phyloP scores from a whole-genome alignment of 352 stramenopile species.

The Peronosclerospora sorghi region DNA sequence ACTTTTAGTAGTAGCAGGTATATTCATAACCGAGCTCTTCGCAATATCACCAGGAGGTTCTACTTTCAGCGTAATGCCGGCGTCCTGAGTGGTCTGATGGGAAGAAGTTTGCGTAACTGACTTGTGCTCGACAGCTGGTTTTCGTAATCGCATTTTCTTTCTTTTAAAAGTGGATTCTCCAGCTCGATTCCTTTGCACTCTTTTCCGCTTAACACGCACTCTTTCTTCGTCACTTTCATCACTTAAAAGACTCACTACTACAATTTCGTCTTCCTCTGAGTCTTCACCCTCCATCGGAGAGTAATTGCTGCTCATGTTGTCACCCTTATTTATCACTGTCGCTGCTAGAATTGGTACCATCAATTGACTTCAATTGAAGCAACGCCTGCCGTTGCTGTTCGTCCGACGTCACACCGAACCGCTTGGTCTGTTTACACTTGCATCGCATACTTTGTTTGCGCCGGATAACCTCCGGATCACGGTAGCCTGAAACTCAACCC shows the following conservation, averaged over 20 bases:
- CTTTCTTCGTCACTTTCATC: conserved; percentile 29
- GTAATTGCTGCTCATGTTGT: conserved; percentile 32
- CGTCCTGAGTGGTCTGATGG: not conserved
- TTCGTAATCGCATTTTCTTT: conserved; percentile 15
- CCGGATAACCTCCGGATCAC: conserved; percentile 41
- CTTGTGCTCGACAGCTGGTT: conserved; percentile 14
- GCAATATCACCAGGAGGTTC: not conserved
- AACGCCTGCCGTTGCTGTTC: conserved; percentile 31
- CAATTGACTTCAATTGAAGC: conserved; percentile 20
- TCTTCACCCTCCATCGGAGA: not conserved
- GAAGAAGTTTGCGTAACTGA: conserved; percentile 1
- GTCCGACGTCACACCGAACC: conserved; percentile 29
- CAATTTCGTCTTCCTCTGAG: no score
- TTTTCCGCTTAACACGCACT: conserved; percentile 9
- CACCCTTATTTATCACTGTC: conserved; percentile 29
- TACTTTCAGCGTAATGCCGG: not conserved
- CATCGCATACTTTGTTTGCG: conserved; percentile 43
- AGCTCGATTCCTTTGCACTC: conserved; percentile 17
- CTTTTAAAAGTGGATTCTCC: conserved; percentile 6
- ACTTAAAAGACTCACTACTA: conserved; percentile 31
- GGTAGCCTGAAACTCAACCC: conserved; percentile 42
- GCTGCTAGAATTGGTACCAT: conserved; percentile 5
- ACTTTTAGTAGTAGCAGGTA: conserved; percentile 1
- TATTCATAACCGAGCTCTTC: not conserved
- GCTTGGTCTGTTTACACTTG: conserved; percentile 23